Base-by-base conservation (phyloP, 2,329 filamentous ascomycete genomes). In the Monilinia polystroma region DNA sequence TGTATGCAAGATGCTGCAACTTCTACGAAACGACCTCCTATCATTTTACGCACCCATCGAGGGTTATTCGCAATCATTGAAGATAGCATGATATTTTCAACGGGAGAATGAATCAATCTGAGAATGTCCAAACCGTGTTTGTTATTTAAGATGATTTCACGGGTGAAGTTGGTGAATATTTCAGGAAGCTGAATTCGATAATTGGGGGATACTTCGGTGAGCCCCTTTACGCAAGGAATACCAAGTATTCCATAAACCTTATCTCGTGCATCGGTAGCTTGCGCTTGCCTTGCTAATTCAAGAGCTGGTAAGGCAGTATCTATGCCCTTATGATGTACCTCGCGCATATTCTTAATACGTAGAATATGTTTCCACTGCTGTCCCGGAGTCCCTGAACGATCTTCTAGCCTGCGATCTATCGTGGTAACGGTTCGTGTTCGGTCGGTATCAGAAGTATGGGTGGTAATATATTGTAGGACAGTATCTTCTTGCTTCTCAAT, bases 221-320 rank as follows among this genome's bases (percentile, higher is more conserved):
- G 47, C 29, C 55, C 63, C 52, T 60, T 29, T 6, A 66, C 45
- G 20, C 63, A 66, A 60, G 55, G 63, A 18, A 66, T 53, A 49
- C 38, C 66, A 18, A 67, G 43, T 14, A 67, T 63, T 1, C 57
- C 66, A 64, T 64, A 67, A 10, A 67, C 60, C 43, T 67, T 67
- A 12, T 67, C 66, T 20, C 58, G 43, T 23, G 66, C 49, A 55
- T 64, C 59, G 35, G 66, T 67, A 32, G 66, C 66, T 64, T 67
- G 66, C 23, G 56, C 56, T 29, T 55, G 56, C 12, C 49, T 59
- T 23, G 64, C 57, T 23, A 66, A 32, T 41, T 65, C 55, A 11
- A 66, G 35, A 10, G 55, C 63, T 14, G 63, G 63, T 5, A 66
- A 35, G 4, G 63, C 63, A 6, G 45, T 32, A 53, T 5, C 29